phyloP scores from a whole-genome alignment of 169 alveolate species.

The Eimeria acervulina region DNA sequence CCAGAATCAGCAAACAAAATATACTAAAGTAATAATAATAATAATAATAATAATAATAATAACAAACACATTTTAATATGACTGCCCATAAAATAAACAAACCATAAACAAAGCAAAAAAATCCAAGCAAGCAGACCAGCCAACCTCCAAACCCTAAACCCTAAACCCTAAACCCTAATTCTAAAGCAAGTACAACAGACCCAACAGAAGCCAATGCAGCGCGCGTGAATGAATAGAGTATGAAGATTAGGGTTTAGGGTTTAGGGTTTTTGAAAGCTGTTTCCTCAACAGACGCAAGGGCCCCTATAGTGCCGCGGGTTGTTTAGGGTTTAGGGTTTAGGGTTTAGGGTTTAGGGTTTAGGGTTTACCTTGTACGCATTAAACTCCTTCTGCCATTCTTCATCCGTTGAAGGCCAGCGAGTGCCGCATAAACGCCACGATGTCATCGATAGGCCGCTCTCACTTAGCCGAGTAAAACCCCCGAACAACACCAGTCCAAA shows the following conservation, averaged over 20 bases:
- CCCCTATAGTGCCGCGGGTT: neutral
- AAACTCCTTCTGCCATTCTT: slow-evolving; percentile 94
- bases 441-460: slow-evolving; percentile 96
- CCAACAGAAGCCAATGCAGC: no score
- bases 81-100: no score
- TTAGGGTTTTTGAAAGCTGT: neutral
- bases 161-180: no score
- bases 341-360: slow-evolving; percentile 28
- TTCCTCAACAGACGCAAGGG: neutral
- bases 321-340: neutral
- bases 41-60: no score
- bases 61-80: no score
- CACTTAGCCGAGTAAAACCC: slow-evolving; percentile 94
- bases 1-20: no score
- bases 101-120: no score
- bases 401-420: slow-evolving; percentile 90
- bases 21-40: no score
- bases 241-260: slow-evolving; percentile 9
- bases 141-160: no score
- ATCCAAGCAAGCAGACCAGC: no score
- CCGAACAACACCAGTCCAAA: slow-evolving; percentile 92
- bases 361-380: slow-evolving; percentile 88
- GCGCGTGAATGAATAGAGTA: neutral
- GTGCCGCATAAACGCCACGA: slow-evolving; percentile 94
- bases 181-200: no score